Evolutionary conservation across 306 rosid species (phyloP).

Genomic region (Herpetospermum pedunculosum): DNA sequence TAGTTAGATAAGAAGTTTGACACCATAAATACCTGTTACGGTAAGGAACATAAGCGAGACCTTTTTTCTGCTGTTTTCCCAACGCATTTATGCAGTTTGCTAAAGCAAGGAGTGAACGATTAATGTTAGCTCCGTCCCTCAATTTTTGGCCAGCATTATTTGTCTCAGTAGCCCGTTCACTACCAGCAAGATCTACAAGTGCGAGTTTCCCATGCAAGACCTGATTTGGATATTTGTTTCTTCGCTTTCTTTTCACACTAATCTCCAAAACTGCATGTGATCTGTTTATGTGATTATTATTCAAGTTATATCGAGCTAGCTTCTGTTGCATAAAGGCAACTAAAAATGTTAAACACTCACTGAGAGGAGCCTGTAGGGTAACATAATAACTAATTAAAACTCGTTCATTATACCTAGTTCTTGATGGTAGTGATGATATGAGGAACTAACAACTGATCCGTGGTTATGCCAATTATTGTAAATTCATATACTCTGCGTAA

Average conservation of each 20-base stretch:
- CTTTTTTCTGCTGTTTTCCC: conserved; percentile 55
- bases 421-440: background rate
- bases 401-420: background rate
- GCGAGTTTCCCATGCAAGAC: conserved; percentile 51
- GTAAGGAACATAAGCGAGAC: conserved; percentile 61
- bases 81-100: conserved; percentile 60
- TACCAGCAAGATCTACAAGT: conserved; percentile 60
- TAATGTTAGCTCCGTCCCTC: conserved; percentile 61
- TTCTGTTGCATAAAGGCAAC: background rate
- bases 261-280: conserved; percentile 62
- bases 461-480: background rate
- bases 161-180: conserved; percentile 55
- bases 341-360: background rate
- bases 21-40: conserved; percentile 36
- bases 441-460: background rate
- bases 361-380: background rate
- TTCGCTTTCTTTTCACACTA: conserved; percentile 42
- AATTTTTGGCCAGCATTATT: conserved; percentile 43
- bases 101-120: conserved; percentile 57
- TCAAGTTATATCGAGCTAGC: conserved; percentile 4
- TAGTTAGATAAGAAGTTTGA: background rate
- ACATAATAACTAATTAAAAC: background rate
- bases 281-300: conserved; percentile 17
- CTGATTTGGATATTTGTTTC: conserved; percentile 44
- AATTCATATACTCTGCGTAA: background rate